A percentile compares a stretch with the other conserved stretches of the same genome.
phyloP scores from a whole-genome alignment of 73 alveolate species.

The Strombidium stylifer region DNA sequence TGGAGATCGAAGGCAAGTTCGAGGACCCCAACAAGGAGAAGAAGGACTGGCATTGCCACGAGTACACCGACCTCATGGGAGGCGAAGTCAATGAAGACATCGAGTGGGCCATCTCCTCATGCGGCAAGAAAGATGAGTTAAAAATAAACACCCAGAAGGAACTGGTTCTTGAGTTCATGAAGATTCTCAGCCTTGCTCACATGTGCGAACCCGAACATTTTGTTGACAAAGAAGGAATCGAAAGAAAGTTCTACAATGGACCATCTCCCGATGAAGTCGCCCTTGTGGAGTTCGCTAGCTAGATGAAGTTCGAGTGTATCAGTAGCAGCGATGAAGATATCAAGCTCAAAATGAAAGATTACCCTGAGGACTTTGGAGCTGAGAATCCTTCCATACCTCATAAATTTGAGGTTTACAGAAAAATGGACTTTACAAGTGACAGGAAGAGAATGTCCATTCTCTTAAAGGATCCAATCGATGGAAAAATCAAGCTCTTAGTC shows the following conservation, averaged over 20 bases:
- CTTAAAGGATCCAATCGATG: constrained; percentile 76
- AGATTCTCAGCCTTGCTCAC: constrained; percentile 69
- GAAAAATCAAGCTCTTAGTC: constrained; percentile 56
- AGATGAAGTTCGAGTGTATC: constrained; percentile 81
- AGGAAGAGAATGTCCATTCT: constrained; percentile 94
- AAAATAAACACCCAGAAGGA: constrained; percentile 20
- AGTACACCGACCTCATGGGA: constrained; percentile 26
- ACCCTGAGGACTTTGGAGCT: background rate
- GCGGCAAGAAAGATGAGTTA: background rate
- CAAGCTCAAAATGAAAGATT: constrained; percentile 8
- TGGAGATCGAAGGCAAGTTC: no score
- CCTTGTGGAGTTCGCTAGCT: constrained; percentile 91
- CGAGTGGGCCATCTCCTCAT: background rate
- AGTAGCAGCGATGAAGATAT: constrained; percentile 65
- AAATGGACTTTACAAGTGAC: constrained; percentile 89
- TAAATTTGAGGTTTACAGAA: constrained; percentile 69
- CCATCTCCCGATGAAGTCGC: constrained; percentile 93
- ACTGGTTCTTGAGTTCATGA: constrained; percentile 47
- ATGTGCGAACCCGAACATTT: constrained; percentile 75
- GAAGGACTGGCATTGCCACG: constrained; percentile 35
- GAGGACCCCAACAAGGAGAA: background rate
- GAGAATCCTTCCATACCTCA: no score
- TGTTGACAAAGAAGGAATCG: constrained; percentile 49
- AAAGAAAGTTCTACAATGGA: constrained; percentile 54
- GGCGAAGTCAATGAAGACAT: constrained; percentile 7